Percentiles rank a stretch among this genome's conserved stretches.
These are phyloP conservation scores for Trichothecium sympodiale DNA, from an alignment of 2,329 filamentous ascomycete genomes.

Conservation along the genomic window DNA sequence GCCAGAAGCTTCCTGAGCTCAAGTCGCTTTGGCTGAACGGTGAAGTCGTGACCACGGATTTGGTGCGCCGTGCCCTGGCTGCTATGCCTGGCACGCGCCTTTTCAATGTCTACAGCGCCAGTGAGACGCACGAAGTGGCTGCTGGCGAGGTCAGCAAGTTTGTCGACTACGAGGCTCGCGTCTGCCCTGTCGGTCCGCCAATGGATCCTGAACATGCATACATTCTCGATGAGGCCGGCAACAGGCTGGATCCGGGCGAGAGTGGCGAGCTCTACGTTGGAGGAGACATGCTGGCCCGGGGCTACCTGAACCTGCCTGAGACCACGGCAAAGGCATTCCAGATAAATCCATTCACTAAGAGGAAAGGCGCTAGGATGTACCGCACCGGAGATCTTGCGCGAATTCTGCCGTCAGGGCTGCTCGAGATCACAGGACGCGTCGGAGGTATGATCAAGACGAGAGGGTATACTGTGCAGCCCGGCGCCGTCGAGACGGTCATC, in stretches of 20 bases:
- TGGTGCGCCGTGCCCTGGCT: slow-evolving; percentile 56
- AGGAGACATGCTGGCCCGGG: slow-evolving; percentile 61
- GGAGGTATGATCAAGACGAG: slow-evolving; percentile 74
- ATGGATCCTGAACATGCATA: slow-evolving; percentile 59
- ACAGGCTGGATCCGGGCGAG: slow-evolving; percentile 49
- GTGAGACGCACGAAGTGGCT: slow-evolving; percentile 71
- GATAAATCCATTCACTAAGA: slow-evolving; percentile 50
- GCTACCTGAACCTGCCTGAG: slow-evolving; percentile 71
- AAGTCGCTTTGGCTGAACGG: slow-evolving; percentile 71
- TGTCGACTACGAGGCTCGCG: slow-evolving; percentile 48
- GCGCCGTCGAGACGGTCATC: slow-evolving; percentile 65
- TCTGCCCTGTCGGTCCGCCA: slow-evolving; percentile 65
- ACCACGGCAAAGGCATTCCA: slow-evolving; percentile 64
- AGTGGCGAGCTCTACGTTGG: slow-evolving; percentile 68
- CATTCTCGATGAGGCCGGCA: slow-evolving; percentile 58
- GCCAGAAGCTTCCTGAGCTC: slow-evolving; percentile 50
- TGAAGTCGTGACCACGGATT: slow-evolving; percentile 70
- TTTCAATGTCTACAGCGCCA: slow-evolving; percentile 73
- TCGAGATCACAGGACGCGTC: slow-evolving; percentile 67
- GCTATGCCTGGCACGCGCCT: slow-evolving; percentile 59
- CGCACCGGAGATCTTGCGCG: slow-evolving; percentile 62
- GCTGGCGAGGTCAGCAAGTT: slow-evolving; percentile 65
- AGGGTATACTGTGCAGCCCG: slow-evolving; percentile 67
- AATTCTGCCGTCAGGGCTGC: slow-evolving; percentile 52
- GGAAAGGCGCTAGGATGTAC: slow-evolving; percentile 58